phyloP scores from a whole-genome alignment of 2,329 filamentous ascomycete genomes.

The Xylogone sp. region DNA sequence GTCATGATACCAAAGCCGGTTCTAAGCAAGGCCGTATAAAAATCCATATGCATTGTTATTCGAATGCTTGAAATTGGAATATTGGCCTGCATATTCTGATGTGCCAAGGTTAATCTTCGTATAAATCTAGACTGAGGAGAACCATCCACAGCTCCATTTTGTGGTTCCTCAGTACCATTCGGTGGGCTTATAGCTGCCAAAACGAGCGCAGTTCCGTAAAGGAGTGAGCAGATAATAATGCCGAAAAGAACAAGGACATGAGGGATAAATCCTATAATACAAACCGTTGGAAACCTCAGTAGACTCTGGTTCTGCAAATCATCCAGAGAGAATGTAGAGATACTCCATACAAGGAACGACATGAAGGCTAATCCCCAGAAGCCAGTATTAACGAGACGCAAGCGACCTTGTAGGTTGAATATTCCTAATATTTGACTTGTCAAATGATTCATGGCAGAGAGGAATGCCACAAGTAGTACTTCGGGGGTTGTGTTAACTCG shows the following conservation, averaged over 20 bases:
- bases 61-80: constrained; percentile 77
- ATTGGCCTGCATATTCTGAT: constrained; percentile 89
- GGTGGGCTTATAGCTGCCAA: constrained; percentile 64
- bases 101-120: constrained; percentile 66
- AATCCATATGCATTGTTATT: constrained; percentile 86
- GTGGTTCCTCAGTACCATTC: constrained; percentile 25
- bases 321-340: constrained; percentile 57
- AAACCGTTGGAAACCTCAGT: constrained; percentile 87
- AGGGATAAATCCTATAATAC: constrained; percentile 90
- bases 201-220: constrained; percentile 73
- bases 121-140: constrained; percentile 35
- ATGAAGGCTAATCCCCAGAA: constrained; percentile 92
- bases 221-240: constrained; percentile 69
- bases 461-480: constrained; percentile 77
- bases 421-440: constrained; percentile 81
- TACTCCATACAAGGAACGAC: constrained; percentile 76
- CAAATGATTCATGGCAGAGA: constrained; percentile 87
- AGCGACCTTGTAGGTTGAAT: constrained; percentile 72
- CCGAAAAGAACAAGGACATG: constrained; percentile 84
- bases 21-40: constrained; percentile 85
- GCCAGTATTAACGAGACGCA: constrained; percentile 80
- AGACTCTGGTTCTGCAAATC: constrained; percentile 62
- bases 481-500: constrained; percentile 87
- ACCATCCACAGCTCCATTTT: constrained; percentile 36
- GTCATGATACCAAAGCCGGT: constrained; percentile 86